Percentiles rank a stretch among this genome's conserved stretches.
Evolutionary conservation across 129 eudicot genomes (phyloP).

Genomic region (Tagetes patula): DNA sequence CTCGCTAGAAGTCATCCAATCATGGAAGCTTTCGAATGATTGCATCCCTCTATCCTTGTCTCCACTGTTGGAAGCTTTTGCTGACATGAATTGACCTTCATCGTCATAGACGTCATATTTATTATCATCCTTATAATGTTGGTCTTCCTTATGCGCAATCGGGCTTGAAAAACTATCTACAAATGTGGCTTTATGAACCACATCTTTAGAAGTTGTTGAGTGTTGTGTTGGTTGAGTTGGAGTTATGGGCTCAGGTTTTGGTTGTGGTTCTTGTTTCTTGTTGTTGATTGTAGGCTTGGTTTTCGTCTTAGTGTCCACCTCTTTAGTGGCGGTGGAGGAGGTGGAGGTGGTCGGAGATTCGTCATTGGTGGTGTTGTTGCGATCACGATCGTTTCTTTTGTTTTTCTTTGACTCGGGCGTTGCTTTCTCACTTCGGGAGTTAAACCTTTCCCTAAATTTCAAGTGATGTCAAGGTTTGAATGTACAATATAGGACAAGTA

Average conservation of each 20-base stretch:
- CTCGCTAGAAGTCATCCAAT: slow-evolving; percentile 50
- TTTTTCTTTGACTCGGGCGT: slow-evolving; percentile 22
- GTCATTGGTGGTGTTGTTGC: slow-evolving; percentile 14
- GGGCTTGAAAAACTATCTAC: slow-evolving; percentile 33
- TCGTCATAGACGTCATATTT: slow-evolving; percentile 26
- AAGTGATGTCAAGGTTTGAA: neutral
- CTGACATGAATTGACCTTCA: slow-evolving; percentile 33
- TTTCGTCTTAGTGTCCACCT: slow-evolving; percentile 21
- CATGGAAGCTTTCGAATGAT: slow-evolving; percentile 27
- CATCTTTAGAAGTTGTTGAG: slow-evolving; percentile 11
- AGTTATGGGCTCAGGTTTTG: slow-evolving; percentile 18
- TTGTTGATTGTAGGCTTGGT: slow-evolving; percentile 1
- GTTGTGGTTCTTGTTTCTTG: slow-evolving; percentile 27
- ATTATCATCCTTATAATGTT: neutral
- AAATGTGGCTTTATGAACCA: slow-evolving; percentile 24
- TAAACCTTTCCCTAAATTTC: slow-evolving; percentile 52
- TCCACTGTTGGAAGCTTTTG: slow-evolving; percentile 17
- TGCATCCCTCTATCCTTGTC: slow-evolving; percentile 23
- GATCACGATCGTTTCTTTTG: slow-evolving; percentile 20
- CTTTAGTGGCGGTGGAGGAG: slow-evolving; percentile 4
- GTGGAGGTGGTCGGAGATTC: slow-evolving; percentile 5
- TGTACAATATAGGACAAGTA: neutral
- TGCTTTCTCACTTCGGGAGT: slow-evolving; percentile 30
- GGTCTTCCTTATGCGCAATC: slow-evolving; percentile 23
- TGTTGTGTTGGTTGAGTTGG: slow-evolving; percentile 26